phyloP scores from a whole-genome alignment of 495 filamentous ascomycete species.

The Penicillium robsamsonii region DNA sequence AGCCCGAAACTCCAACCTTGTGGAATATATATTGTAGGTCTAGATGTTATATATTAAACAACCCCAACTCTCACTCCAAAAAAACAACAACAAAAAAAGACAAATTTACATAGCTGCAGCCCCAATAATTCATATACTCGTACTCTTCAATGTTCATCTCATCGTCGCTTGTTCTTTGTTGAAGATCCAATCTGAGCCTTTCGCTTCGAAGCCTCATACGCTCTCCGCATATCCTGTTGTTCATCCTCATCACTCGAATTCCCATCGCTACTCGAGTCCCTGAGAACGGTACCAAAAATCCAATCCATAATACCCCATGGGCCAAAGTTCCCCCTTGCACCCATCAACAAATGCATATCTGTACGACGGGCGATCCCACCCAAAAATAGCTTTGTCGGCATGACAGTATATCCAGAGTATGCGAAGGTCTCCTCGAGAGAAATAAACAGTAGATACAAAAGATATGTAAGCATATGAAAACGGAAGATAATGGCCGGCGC shows the following conservation, averaged over 20 bases:
- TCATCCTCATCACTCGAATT: slow-evolving; percentile 26
- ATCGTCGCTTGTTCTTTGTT: neutral
- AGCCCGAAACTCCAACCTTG: neutral
- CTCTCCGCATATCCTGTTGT: slow-evolving; percentile 14
- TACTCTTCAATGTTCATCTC: neutral
- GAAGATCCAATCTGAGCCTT: neutral
- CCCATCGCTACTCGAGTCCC: slow-evolving; percentile 48
- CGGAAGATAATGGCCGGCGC: slow-evolving; percentile 63
- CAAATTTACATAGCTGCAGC: neutral
- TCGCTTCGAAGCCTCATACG: slow-evolving; percentile 23
- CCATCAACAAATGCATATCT: slow-evolving; percentile 62
- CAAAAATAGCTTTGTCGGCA: slow-evolving; percentile 71
- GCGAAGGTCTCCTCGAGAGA: slow-evolving; percentile 76
- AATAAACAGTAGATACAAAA: slow-evolving; percentile 63
- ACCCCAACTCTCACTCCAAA: neutral
- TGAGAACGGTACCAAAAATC: slow-evolving; percentile 64
- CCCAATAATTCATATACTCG: neutral
- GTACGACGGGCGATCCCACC: slow-evolving; percentile 69
- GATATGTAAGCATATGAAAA: slow-evolving; percentile 77
- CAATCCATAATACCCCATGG: slow-evolving; percentile 78
- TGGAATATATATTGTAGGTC: neutral
- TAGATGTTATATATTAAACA: neutral
- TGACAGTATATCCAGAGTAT: slow-evolving; percentile 71
- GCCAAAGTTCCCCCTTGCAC: slow-evolving; percentile 70
- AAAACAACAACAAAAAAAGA: neutral